Evolutionary conservation across 2,329 filamentous ascomycete genomes (phyloP).

Genomic region (Xylariomycetidae sp.): DNA sequence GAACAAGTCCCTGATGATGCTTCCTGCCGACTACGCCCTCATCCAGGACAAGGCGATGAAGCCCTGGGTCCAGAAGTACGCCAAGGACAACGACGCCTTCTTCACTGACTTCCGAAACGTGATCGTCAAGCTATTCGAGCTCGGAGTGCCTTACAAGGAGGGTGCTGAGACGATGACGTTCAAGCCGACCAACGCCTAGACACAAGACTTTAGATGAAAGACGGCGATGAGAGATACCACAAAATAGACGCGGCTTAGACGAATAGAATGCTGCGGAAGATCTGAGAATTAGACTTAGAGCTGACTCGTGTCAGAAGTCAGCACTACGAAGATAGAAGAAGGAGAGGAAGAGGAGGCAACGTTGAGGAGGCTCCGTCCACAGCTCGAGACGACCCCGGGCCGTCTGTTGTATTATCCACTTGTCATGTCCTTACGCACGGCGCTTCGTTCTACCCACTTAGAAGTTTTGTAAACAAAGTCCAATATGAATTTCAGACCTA

Average conservation of each 20-base stretch:
- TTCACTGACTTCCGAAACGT: slow-evolving; percentile 88
- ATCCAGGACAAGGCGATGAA: slow-evolving; percentile 85
- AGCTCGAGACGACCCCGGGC: slow-evolving; percentile 12
- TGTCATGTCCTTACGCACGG: too few species aligned
- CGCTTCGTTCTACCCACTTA: too few species aligned
- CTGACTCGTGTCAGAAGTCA: slow-evolving; percentile 7
- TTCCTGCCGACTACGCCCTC: slow-evolving; percentile 85
- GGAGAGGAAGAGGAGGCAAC: background rate
- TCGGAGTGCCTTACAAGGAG: slow-evolving; percentile 82
- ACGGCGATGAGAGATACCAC: too few species aligned
- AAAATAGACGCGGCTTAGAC: too few species aligned
- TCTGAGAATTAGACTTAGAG: slow-evolving; percentile 16
- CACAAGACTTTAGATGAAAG: too few species aligned
- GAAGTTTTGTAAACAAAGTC: too few species aligned
- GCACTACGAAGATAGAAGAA: background rate
- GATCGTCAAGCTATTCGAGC: slow-evolving; percentile 80
- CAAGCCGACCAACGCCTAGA: slow-evolving; percentile 49
- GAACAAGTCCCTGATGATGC: slow-evolving; percentile 90
- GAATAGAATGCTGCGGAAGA: too few species aligned
- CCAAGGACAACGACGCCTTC: slow-evolving; percentile 85
- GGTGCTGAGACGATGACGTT: slow-evolving; percentile 58
- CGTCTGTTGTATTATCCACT: too few species aligned
- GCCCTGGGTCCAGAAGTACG: slow-evolving; percentile 77
- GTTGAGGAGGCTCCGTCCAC: slow-evolving; percentile 1
- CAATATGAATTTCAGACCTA: too few species aligned